Base-by-base conservation (phyloP, 192 early-diverging fungal species). In the Umbelopsis sp. region DNA sequence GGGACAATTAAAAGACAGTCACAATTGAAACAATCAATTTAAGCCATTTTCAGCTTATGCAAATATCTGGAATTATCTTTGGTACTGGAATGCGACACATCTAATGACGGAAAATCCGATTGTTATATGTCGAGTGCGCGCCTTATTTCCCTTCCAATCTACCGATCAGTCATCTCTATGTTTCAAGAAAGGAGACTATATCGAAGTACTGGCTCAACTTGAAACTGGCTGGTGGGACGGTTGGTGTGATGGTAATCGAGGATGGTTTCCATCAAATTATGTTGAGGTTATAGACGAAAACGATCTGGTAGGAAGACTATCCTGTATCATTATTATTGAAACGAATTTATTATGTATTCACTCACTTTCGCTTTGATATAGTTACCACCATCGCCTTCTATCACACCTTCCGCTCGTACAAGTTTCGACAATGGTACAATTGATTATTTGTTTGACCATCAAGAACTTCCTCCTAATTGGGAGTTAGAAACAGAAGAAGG, bases 161-260 rank as follows among this genome's bases (percentile, higher is more conserved):
- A 83, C 86, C 26, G 95, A 95, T 66, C 79, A 84, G 45, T 90
- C 92, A 51, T 89, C 88, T 53, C 87, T 99, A 49, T 84, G 89
- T 6, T 97, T 99, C 79, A 85, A 86, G 65, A 84, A 88, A 69
- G 95, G 92, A 68, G 94, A 97, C 73, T 80, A 91, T 68, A 96
- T 99, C 74, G 90, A 95, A 71, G 96, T 99, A 7, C 80, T 97
- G 10, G 90, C 89, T 10, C 92, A 93, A 70, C 90, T 98, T 32
- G 88, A 91, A 69, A 93, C 94, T 1, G 97, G 96, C 16, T 99
- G 97, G 97, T 99, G 97, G 97, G 95, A 97, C 73, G 97, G 97
- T 17, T 76, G 90, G 79, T 91, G 90, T 74, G 85, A 86, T 65
- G 89, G 85, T 52, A 80, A 88, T 71, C 87, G 94, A 50, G 97